phyloP scores from a whole-genome alignment of 192 early-diverging fungal genomes.

The Coemansia sp. region DNA sequence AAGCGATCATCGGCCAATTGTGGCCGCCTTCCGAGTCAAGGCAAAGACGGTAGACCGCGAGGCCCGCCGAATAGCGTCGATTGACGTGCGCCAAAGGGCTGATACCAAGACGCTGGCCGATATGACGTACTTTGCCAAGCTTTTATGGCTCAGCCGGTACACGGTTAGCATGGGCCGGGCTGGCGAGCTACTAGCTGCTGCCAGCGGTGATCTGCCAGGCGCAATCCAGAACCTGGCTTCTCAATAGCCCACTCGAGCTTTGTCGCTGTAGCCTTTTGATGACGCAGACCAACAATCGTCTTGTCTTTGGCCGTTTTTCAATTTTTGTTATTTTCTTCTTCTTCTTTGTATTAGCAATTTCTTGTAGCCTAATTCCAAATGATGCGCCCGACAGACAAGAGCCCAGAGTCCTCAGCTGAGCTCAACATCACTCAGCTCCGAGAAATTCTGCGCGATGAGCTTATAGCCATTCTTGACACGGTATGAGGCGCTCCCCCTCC shows the following conservation, averaged over 20 bases:
- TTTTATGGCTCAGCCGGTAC: slow-evolving; percentile 42
- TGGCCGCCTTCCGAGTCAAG: slow-evolving; percentile 65
- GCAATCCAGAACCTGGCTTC: slow-evolving; percentile 18
- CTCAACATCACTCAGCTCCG: slow-evolving; percentile 34
- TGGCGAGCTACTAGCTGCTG: slow-evolving; percentile 21
- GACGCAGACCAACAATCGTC: not conserved
- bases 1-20: slow-evolving; percentile 88
- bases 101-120: slow-evolving; percentile 46
- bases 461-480: slow-evolving; percentile 51
- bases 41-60: slow-evolving; percentile 65
- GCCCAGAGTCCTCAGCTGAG: slow-evolving; percentile 11
- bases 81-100: slow-evolving; percentile 59
- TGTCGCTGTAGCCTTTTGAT: too few relatives aligned
- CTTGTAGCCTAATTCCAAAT: too few relatives aligned
- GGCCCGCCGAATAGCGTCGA: slow-evolving; percentile 46
- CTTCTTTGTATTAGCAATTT: too few relatives aligned
- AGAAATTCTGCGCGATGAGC: slow-evolving; percentile 48
- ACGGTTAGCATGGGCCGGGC: slow-evolving; percentile 19
- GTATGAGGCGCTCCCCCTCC: slow-evolving; percentile 8
- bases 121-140: slow-evolving; percentile 27
- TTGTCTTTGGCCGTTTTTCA: not conserved
- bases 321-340: not conserved
- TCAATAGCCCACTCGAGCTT: not conserved
- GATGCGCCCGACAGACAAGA: slow-evolving; percentile 1
- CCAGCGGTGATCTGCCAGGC: slow-evolving; percentile 20